Base-by-base conservation (phyloP, 2,329 filamentous ascomycete genomes). In the Colletotrichum sp. region DNA sequence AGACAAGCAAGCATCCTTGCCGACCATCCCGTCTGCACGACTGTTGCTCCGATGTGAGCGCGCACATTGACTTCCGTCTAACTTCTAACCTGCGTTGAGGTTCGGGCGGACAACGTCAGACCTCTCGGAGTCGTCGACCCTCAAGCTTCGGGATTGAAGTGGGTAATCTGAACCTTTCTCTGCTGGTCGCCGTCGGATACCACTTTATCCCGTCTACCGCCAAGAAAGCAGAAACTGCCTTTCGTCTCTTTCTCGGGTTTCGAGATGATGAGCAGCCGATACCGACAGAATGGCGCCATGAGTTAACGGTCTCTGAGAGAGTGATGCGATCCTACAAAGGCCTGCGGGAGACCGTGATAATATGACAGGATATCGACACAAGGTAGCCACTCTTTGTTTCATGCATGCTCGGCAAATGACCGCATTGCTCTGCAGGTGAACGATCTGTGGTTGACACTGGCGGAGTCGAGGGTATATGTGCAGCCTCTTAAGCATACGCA, bases 31-130 rank as follows among this genome's bases (percentile, higher is more conserved):
- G 34, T 26, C 59, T 60, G 39, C 36, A 48, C 65, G 28, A 73
- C 36, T 34, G 70, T 28, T 64, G 14, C 64, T 69, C 21, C 52
- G 48, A 64, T 68, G 64, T 43, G 43, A 75, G 68, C 34, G 68
- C 18, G 63, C 39, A 39, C 34, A 39, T 32, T 68, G 34, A 60
- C 70, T 64, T 28, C 24, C 26, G 18, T 24, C 39, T 43, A 73
- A 36, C 34, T 74, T 76, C 36, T 68, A 9, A 21, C 28, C 70
- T 69, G 10, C 59, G 28, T 69, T 55, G 48, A 43, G 43, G 74
- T 76, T 76, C 70, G 71, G 74, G 74, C 34, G 65, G 59, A 52
- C 43, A 65, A 68, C 64, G 28, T 68, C 59, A 65, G 57, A 36
- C 43, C 21, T 39, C 9, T 76, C 64, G 70, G 63, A n/a, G 55